These are phyloP conservation scores for Triticum urartu DNA, from an alignment of 176 grass and related monocot genomes.

Conservation along the genomic window DNA sequence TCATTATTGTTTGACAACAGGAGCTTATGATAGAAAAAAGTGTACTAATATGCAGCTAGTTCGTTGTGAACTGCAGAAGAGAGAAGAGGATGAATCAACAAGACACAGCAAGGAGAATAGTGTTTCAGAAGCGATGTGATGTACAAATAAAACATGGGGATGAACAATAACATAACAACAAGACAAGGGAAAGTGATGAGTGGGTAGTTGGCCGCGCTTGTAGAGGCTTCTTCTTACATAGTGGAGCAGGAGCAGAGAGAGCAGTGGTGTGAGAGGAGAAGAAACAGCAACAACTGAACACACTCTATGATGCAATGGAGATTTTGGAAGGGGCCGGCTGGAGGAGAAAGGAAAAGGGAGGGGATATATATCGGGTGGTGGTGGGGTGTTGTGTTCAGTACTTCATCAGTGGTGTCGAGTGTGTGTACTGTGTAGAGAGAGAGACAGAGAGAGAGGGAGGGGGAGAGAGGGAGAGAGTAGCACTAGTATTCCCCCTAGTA, in stretches of 20 bases:
- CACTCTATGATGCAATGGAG: constrained; percentile 53
- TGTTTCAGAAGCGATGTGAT: constrained; percentile 41
- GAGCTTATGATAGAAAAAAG: not conserved
- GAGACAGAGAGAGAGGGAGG: constrained; percentile 2
- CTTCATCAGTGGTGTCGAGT: not conserved
- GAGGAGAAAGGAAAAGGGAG: constrained; percentile 25
- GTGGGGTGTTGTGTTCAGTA: not conserved
- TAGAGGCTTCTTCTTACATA: constrained; percentile 55
- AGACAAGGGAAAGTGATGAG: constrained; percentile 41
- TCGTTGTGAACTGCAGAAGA: constrained; percentile 12
- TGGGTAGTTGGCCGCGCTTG: not conserved
- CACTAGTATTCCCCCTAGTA: not conserved
- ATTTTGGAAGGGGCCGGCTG: constrained; percentile 38
- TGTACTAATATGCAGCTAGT: not conserved
- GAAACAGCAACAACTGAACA: constrained; percentile 33
- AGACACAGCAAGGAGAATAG: constrained; percentile 3
- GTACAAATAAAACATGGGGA: constrained; percentile 40
- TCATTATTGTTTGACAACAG: not conserved
- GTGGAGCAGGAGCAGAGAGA: constrained; percentile 56
- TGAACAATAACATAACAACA: constrained; percentile 47
- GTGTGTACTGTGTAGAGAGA: not conserved
- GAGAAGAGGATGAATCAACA: not conserved
- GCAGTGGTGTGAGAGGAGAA: constrained; percentile 35
- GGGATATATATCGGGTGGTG: constrained; percentile 42
- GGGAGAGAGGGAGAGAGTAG: constrained; percentile 8